Conservation (phyloP, 2,329 filamentous ascomycete species). For the Acrocalymma vagum region DNA sequence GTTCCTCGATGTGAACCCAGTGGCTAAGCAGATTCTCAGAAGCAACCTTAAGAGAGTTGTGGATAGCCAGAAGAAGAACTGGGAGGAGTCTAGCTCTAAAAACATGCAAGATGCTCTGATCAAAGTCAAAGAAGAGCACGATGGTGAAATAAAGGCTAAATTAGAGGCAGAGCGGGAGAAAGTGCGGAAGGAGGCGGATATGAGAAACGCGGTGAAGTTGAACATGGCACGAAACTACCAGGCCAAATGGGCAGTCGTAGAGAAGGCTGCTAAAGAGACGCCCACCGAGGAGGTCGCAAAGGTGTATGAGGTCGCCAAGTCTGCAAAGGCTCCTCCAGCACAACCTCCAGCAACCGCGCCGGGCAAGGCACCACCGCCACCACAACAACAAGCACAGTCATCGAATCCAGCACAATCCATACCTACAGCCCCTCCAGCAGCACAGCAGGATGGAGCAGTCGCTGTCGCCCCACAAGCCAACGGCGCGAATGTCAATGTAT, state of each 20-base stretch:
- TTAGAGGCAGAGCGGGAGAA: conserved; percentile 49
- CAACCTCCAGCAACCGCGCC: conserved; percentile 24
- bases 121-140: too few species aligned
- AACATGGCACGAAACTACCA: conserved; percentile 68
- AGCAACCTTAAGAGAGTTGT: not conserved
- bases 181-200: conserved; percentile 57
- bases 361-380: conserved; percentile 14
- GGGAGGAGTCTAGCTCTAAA: conserved; percentile 15
- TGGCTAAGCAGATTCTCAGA: conserved; percentile 3
- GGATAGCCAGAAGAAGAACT: conserved; percentile 2
- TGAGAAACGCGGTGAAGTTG: conserved; percentile 66
- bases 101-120: conserved; percentile 25
- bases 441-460: conserved; percentile 19
- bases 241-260: conserved; percentile 80
- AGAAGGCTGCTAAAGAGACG: conserved; percentile 84
- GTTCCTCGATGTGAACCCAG: not conserved
- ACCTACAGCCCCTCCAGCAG: conserved; percentile 12
- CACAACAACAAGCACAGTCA: conserved; percentile 18
- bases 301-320: conserved; percentile 85
- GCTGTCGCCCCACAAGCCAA: conserved; percentile 21
- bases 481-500: conserved; percentile 13
- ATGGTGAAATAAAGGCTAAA: too few species aligned
- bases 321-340: conserved; percentile 58
- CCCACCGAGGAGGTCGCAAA: conserved; percentile 84
- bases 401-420: conserved; percentile 8